Evolutionary conservation across 1,139 yeast genomes (phyloP).

Genomic region (Spencermartinsiella ligniputridi): DNA sequence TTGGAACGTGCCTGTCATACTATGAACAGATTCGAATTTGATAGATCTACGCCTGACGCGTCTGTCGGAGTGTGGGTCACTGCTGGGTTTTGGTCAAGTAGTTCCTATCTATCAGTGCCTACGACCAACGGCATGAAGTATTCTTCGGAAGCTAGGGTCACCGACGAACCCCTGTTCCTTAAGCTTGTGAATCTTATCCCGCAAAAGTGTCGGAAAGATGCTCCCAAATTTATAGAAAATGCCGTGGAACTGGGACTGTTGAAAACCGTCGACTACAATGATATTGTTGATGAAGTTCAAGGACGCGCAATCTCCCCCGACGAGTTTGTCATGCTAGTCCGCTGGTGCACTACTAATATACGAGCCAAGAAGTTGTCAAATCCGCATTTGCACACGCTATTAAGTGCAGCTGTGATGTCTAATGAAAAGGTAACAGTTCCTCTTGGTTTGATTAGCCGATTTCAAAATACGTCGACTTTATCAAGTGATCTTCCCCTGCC

Average conservation of each 20-base stretch:
- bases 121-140: constrained; percentile 33
- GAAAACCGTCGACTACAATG: constrained; percentile 24
- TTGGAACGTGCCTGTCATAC: constrained; percentile 24
- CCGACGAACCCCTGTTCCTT: constrained; percentile 30
- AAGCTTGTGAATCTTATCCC: constrained; percentile 32
- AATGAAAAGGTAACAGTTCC: constrained; percentile 16
- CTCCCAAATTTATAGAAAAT: constrained; percentile 28
- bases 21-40: constrained; percentile 33
- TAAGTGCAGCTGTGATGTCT: constrained; percentile 11
- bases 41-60: constrained; percentile 35
- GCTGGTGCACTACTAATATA: constrained; percentile 20
- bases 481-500: constrained; percentile 34
- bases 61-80: constrained; percentile 34
- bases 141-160: constrained; percentile 31
- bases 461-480: constrained; percentile 25
- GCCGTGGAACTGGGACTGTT: constrained; percentile 26
- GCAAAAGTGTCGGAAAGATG: constrained; percentile 21
- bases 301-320: constrained; percentile 23
- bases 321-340: constrained; percentile 20
- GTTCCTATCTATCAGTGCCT: constrained; percentile 28
- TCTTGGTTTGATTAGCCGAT: constrained; percentile 24
- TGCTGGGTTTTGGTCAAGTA: constrained; percentile 36
- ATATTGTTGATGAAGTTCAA: constrained; percentile 28
- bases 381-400: constrained; percentile 2
- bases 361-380: constrained; percentile 5